Evolutionary conservation across 805 yeast genomes (phyloP).

Genomic region (Metschnikowia amazonensis): DNA sequence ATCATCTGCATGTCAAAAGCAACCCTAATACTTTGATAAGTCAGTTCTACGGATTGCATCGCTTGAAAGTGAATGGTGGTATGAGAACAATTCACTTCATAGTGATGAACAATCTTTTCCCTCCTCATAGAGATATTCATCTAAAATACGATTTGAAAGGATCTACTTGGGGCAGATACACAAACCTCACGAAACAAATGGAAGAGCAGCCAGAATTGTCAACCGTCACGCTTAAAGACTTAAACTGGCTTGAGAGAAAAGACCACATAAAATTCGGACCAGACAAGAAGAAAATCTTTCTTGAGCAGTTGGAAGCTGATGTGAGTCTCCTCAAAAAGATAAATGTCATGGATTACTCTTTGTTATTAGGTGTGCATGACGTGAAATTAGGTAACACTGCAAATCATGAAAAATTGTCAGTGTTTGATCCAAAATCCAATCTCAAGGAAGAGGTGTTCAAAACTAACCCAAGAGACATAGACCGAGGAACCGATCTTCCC

Average conservation of each 20-base stretch:
- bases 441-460: constrained; percentile 38
- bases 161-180: constrained; percentile 77
- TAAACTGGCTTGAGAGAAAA: constrained; percentile 75
- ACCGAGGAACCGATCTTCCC: constrained; percentile 41
- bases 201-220: constrained; percentile 24
- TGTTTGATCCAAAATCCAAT: constrained; percentile 41
- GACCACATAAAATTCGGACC: constrained; percentile 76
- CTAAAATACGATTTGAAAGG: constrained; percentile 90
- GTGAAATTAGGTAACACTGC: constrained; percentile 51
- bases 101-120: constrained; percentile 96
- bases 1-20: constrained; percentile 71
- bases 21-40: constrained; percentile 87
- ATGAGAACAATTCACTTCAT: constrained; percentile 80
- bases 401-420: constrained; percentile 37
- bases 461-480: constrained; percentile 46
- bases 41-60: constrained; percentile 94
- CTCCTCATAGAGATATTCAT: constrained; percentile 86
- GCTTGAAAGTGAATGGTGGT: constrained; percentile 80
- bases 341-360: constrained; percentile 94
- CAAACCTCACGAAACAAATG: constrained; percentile 33
- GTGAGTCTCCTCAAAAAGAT: constrained; percentile 65
- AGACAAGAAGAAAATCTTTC: constrained; percentile 51
- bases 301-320: constrained; percentile 71
- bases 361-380: constrained; percentile 85
- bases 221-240: constrained; percentile 67